Percentiles rank a stretch among this genome's conserved stretches.
Conservation (phyloP, 768 basidiomycete species). For the Termitomyces sp. region DNA sequence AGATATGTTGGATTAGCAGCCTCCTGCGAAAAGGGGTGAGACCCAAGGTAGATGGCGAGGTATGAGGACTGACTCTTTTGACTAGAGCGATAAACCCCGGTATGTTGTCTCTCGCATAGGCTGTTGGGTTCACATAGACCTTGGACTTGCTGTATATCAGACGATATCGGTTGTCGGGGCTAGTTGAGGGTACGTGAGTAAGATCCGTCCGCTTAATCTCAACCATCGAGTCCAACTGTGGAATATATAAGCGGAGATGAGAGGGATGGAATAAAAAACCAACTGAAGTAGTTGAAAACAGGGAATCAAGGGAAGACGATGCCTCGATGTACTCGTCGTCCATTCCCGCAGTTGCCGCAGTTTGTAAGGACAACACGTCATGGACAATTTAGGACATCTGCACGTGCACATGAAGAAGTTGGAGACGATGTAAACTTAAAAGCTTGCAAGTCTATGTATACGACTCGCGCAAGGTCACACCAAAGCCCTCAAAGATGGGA, state of each 20-base stretch:
- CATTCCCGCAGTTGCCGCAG: conserved; percentile 13
- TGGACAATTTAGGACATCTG: conserved; percentile 1
- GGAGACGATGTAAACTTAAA: background rate
- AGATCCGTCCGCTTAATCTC: conserved; percentile 53
- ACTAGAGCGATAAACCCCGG: conserved; percentile 91
- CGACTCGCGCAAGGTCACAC: background rate
- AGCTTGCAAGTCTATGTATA: background rate
- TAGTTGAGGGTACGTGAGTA: conserved; percentile 14
- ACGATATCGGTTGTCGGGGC: conserved; percentile 54
- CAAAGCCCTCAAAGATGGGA: background rate
- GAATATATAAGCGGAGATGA: background rate
- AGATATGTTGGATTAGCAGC: conserved; percentile 71
- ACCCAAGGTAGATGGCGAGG: background rate
- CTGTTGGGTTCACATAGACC: conserved; percentile 93
- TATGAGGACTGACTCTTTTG: conserved; percentile 59
- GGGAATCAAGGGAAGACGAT: conserved; percentile 35
- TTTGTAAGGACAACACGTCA: conserved; percentile 6
- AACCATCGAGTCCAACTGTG: conserved; percentile 63
- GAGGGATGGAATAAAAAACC: conserved; percentile 14
- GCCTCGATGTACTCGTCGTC: conserved; percentile 15
- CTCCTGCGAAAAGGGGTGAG: conserved; percentile 40
- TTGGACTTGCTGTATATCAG: conserved; percentile 89
- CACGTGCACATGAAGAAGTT: background rate
- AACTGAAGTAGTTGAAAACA: conserved; percentile 44
- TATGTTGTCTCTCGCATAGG: conserved; percentile 88